Evolutionary conservation across 768 basidiomycete genomes (phyloP).

Genomic region (Mycena epipterygia): DNA sequence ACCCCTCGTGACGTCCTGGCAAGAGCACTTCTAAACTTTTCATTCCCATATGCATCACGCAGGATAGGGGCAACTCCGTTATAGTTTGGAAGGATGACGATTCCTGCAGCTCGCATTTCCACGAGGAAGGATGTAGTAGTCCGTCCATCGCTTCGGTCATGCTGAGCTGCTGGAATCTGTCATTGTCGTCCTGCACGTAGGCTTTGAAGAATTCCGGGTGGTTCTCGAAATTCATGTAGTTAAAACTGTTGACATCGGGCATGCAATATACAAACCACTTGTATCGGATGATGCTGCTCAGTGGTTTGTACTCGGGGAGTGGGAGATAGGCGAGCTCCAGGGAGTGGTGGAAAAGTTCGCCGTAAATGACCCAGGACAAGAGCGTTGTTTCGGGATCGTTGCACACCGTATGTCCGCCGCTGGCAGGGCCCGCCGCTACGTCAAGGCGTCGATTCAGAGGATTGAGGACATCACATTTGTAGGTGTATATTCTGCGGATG

Average conservation of each 20-base stretch:
- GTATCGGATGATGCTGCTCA: constrained; percentile 30
- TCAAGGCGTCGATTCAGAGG: constrained; percentile 28
- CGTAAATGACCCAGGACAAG: constrained; percentile 33
- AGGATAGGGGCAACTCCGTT: not conserved
- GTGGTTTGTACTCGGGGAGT: constrained; percentile 10
- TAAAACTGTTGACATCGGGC: constrained; percentile 32
- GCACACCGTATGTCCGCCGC: constrained; percentile 1
- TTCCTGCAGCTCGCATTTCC: constrained; percentile 3
- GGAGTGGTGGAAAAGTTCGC: constrained; percentile 33
- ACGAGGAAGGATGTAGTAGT: not conserved
- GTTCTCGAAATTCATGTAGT: constrained; percentile 16
- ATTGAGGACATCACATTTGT: constrained; percentile 29
- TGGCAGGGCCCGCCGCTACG: constrained; percentile 6
- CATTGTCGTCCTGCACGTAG: constrained; percentile 14
- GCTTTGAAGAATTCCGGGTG: constrained; percentile 19
- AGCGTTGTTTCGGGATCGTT: constrained; percentile 32
- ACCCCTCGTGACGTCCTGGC: constrained; percentile 11
- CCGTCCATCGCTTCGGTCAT: constrained; percentile 13
- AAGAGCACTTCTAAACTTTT: constrained; percentile 22
- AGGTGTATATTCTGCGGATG: constrained; percentile 29
- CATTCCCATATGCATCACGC: constrained; percentile 29
- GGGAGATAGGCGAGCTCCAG: constrained; percentile 27
- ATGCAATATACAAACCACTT: constrained; percentile 36
- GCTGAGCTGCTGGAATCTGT: constrained; percentile 27
- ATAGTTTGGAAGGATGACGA: not conserved